Base-by-base conservation (phyloP, 2,329 filamentous ascomycete genomes). In the Sclerotinia sclerotiorum region DNA sequence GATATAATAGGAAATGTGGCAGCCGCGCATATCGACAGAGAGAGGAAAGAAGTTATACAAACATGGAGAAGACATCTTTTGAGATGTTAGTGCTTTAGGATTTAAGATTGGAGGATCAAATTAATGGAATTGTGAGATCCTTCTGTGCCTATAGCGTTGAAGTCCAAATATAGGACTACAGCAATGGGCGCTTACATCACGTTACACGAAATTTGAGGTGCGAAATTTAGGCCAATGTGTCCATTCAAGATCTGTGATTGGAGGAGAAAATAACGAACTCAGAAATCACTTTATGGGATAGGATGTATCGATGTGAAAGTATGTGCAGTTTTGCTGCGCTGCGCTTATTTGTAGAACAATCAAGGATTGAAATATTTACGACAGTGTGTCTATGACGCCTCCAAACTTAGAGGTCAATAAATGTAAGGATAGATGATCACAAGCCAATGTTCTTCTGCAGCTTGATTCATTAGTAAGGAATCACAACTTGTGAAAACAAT, bases 71-170 rank as follows among this genome's bases (percentile, higher is more conserved):
- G 35, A 62, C n/a, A 51, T 39, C 35, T 21, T 46, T 32, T 10
- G 15, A 35, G 2, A 32, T 35, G 48, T 62, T 67, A 27, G 24
- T 24, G 48, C 27, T 67, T 62, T 35, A 35, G 58, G 48, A 62
- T 29, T 60, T 64, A 58, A 66, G 48, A 66, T 58, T 66, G 19
- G 42, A 66, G 63, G 63, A 66, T 49, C n/a, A 51, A 24, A 39
- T 29, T 13, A 60, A 44, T 58, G 63, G 63, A 56, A 29, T n/a
- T 24, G 6, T 35, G n/a, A 52, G 46, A 60, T 67, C 44, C 42
- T 51, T 39, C n/a, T 51, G 46, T 62, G 65, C 32, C 27, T 35
- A 62, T 54, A 15, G 24, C 35, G 46, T 46, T 24, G 17, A 46
- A n/a, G 19, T 42, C 27, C 42, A 67, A 44, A 32, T 60, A 66